phyloP scores from a whole-genome alignment of 495 filamentous ascomycete species.

The Entonaema liquescens region DNA sequence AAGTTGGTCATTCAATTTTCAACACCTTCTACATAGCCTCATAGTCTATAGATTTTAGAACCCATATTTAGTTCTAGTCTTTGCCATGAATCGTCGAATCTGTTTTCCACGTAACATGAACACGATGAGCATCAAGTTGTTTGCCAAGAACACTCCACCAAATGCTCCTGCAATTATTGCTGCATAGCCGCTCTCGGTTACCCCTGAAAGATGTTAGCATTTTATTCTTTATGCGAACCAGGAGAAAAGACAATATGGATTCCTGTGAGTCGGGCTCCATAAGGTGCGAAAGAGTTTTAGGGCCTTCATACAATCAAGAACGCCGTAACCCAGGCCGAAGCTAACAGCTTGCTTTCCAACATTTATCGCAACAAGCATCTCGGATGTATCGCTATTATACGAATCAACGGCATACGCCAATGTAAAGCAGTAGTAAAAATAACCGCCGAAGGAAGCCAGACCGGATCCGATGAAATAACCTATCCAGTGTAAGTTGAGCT shows the following conservation, averaged over 20 bases:
- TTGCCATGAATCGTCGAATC: slow-evolving; percentile 44
- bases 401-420: slow-evolving; percentile 65
- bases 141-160: slow-evolving; percentile 43
- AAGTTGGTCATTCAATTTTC: not conserved
- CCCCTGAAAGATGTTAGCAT: slow-evolving; percentile 23
- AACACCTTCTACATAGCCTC: not conserved
- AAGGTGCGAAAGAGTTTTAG: not conserved
- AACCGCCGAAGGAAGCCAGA: slow-evolving; percentile 57
- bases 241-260: not conserved
- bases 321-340: slow-evolving; percentile 48
- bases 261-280: not conserved
- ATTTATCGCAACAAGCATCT: slow-evolving; percentile 68
- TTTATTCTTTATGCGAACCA: not conserved
- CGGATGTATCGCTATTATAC: slow-evolving; percentile 68
- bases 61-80: not conserved
- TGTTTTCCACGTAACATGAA: slow-evolving; percentile 52
- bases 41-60: not conserved
- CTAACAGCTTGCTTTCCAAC: slow-evolving; percentile 68
- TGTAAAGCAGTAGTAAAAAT: slow-evolving; percentile 51
- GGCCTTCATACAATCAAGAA: slow-evolving; percentile 44
- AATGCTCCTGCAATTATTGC: slow-evolving; percentile 48
- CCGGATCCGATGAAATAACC: slow-evolving; percentile 65
- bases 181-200: slow-evolving; percentile 46
- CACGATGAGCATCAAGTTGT: slow-evolving; percentile 48
- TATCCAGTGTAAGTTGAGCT: slow-evolving; percentile 66